Percentiles rank a stretch among this genome's conserved stretches.
Conservation (phyloP, 108 stramenopile species). For the Mediolabrus comicus region DNA sequence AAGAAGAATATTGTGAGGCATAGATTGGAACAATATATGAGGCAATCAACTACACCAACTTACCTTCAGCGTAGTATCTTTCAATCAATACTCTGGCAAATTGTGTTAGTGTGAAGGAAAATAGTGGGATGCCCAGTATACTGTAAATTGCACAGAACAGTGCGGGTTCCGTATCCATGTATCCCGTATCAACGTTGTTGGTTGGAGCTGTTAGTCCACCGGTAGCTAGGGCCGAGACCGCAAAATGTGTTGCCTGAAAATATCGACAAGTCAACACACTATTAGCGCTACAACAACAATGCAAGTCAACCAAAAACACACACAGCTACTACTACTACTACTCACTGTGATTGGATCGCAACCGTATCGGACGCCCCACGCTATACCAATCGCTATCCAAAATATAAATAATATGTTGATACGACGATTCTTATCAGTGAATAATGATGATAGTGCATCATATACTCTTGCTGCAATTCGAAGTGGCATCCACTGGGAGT, state of each 20-base stretch:
- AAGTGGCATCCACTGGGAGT: background rate
- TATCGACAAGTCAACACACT: too few species aligned
- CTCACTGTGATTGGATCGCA: background rate
- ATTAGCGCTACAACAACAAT: too few species aligned
- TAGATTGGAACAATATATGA: too few species aligned
- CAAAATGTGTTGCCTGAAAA: slow-evolving; percentile 57
- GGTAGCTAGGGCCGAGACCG: slow-evolving; percentile 52
- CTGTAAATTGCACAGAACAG: slow-evolving; percentile 55
- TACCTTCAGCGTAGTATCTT: slow-evolving; percentile 34
- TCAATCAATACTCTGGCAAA: slow-evolving; percentile 50
- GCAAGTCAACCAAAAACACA: too few species aligned
- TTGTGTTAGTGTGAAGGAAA: slow-evolving; percentile 55
- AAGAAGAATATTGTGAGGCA: too few species aligned
- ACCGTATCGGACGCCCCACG: background rate
- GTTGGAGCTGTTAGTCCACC: slow-evolving; percentile 58
- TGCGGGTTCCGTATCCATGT: slow-evolving; percentile 38
- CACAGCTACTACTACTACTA: too few species aligned
- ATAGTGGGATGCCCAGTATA: slow-evolving; percentile 54
- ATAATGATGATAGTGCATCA: background rate
- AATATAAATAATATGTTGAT: slow-evolving; percentile 3
- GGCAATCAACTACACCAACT: too few species aligned
- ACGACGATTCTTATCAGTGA: background rate
- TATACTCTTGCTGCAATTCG: background rate
- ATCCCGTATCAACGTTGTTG: slow-evolving; percentile 33
- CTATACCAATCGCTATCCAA: slow-evolving; percentile 7